phyloP scores from a whole-genome alignment of 495 filamentous ascomycete genomes.

The Elaphomyces granulatus region DNA sequence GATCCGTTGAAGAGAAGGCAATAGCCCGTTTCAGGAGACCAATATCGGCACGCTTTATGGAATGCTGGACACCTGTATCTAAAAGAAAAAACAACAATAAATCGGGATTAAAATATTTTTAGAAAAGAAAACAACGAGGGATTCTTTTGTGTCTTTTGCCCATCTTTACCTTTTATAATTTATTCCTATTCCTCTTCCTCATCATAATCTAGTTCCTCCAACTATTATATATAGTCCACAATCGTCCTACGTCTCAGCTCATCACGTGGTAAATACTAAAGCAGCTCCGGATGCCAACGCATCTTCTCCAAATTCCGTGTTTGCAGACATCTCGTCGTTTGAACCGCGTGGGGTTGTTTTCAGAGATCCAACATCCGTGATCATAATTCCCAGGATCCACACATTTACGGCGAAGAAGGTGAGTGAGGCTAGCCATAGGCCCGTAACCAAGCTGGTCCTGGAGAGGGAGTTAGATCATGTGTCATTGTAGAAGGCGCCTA shows the following conservation, averaged over 20 bases:
- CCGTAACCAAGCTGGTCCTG: constrained; percentile 68
- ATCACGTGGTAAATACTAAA: too few relatives aligned
- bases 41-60: not conserved
- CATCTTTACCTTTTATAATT: not conserved
- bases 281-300: too few relatives aligned
- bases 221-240: not conserved
- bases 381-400: constrained; percentile 72
- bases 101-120: too few relatives aligned
- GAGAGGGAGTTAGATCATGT: constrained; percentile 79
- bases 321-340: too few relatives aligned
- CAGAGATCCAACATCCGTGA: constrained; percentile 44
- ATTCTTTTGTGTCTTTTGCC: not conserved
- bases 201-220: not conserved
- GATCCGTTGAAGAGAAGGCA: not conserved
- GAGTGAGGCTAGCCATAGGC: constrained; percentile 59
- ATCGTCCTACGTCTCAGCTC: not conserved
- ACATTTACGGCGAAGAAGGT: constrained; percentile 74
- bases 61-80: too few relatives aligned
- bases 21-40: not conserved
- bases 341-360: too few relatives aligned
- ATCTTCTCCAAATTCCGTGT: too few relatives aligned
- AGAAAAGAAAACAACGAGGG: not conserved
- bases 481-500: constrained; percentile 77
- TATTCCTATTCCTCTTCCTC: not conserved
- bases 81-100: too few relatives aligned